Percentiles rank a stretch among this genome's conserved stretches.
These are phyloP conservation scores for Saxispiralis lemnorum DNA, from an alignment of 495 filamentous ascomycete genomes.

Conservation along the genomic window DNA sequence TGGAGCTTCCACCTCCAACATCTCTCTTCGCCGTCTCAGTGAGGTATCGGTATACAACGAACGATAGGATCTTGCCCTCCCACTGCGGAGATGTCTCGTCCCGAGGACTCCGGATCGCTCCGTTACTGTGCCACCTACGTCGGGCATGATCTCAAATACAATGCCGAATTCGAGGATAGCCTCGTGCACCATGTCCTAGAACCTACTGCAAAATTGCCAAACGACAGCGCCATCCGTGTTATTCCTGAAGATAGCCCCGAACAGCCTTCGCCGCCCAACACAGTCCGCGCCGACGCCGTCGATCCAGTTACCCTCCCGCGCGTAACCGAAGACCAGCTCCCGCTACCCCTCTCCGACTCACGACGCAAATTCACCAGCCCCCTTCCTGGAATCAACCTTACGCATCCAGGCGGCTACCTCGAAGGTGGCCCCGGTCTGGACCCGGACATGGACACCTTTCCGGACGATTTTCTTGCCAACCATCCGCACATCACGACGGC, in stretches of 20 bases:
- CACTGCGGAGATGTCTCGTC: not conserved
- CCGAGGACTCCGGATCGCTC: not conserved
- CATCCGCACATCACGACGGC: conserved; percentile 3
- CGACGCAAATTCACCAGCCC: conserved; percentile 20
- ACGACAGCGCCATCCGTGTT: conserved; percentile 7
- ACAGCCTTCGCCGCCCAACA: not conserved
- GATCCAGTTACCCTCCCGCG: conserved; percentile 5
- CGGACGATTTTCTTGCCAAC: conserved; percentile 17
- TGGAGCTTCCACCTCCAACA: too few species aligned
- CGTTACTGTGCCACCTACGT: conserved; percentile 10
- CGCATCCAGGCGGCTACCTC: conserved; percentile 21
- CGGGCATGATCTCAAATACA: conserved; percentile 16
- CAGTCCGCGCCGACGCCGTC: conserved; percentile 2
- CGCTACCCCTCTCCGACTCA: conserved; percentile 21
- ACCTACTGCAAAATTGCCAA: not conserved
- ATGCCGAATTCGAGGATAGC: conserved; percentile 22
- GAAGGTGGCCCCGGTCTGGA: conserved; percentile 23
- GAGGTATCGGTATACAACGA: too few species aligned
- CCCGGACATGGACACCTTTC: conserved; percentile 17
- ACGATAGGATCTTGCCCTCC: too few species aligned
- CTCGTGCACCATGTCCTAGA: conserved; percentile 21
- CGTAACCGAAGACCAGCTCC: conserved; percentile 18
- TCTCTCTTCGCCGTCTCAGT: too few species aligned
- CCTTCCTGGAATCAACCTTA: conserved; percentile 22
- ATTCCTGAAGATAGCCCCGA: conserved; percentile 6